Percentiles rank a stretch among this genome's conserved stretches.
Conservation (phyloP, 768 basidiomycete species). For the Pulveroboletus sp. region DNA sequence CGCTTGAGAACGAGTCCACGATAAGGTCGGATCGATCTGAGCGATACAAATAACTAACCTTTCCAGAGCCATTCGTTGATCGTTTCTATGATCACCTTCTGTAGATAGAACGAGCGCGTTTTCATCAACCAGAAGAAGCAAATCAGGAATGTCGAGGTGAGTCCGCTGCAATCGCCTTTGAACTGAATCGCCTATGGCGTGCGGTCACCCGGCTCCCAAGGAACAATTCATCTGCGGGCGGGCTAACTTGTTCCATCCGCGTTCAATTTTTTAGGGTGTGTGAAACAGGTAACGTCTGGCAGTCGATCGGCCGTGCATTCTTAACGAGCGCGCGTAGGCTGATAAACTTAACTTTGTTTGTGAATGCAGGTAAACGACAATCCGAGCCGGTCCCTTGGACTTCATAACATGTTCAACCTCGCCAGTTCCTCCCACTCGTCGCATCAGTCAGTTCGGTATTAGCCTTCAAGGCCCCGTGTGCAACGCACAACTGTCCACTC, state of each 20-base stretch:
- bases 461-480: slow-evolving; percentile 9
- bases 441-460: not conserved
- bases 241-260: not conserved
- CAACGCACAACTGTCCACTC: slow-evolving; percentile 5
- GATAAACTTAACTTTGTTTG: too few relatives aligned
- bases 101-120: slow-evolving; percentile 2
- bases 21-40: slow-evolving; percentile 21
- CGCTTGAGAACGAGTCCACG: slow-evolving; percentile 10
- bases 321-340: too few relatives aligned
- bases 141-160: not conserved
- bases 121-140: not conserved
- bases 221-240: not conserved
- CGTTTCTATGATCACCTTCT: slow-evolving; percentile 4
- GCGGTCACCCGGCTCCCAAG: not conserved
- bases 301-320: too few relatives aligned
- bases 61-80: slow-evolving; percentile 8
- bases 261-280: not conserved
- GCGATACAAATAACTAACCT: slow-evolving; percentile 7
- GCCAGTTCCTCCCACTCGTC: too few relatives aligned
- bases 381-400: too few relatives aligned
- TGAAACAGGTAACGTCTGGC: too few relatives aligned
- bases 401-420: too few relatives aligned
- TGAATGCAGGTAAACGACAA: too few relatives aligned
- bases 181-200: too few relatives aligned
- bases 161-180: not conserved